These are phyloP conservation scores for Phytopythium montanum DNA, from an alignment of 352 stramenopile genomes.

Conservation along the genomic window DNA sequence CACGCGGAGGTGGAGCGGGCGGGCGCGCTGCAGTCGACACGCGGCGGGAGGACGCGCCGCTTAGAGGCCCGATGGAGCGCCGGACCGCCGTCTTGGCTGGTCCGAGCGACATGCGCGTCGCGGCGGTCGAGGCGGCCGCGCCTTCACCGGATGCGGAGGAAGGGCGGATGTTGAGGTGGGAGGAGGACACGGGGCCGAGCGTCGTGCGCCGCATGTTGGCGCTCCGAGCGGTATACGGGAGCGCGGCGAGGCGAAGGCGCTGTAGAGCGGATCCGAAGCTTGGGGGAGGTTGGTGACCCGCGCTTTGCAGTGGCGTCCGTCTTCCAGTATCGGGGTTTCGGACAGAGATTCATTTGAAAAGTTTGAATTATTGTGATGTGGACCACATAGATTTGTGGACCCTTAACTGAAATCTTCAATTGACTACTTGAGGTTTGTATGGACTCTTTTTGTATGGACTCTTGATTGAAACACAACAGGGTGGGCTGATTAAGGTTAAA, in stretches of 20 bases:
- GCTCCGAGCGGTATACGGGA: neutral
- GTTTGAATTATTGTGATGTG: no score
- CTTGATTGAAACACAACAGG: neutral
- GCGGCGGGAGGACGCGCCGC: slow-evolving; percentile 31
- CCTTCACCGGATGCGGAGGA: slow-evolving; percentile 15
- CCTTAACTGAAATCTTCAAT: neutral
- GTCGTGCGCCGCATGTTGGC: slow-evolving; percentile 76
- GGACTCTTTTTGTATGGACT: no score
- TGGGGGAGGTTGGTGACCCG: neutral
- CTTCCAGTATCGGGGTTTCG: neutral
- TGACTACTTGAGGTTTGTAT: no score
- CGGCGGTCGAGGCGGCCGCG: slow-evolving; percentile 25
- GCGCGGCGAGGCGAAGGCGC: neutral
- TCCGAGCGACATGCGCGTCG: slow-evolving; percentile 54
- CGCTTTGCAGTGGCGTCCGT: neutral
- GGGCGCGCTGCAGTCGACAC: slow-evolving; percentile 32
- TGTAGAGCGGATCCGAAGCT: neutral
- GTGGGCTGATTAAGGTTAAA: neutral
- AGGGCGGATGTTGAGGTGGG: slow-evolving; percentile 72
- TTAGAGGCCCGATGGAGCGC: slow-evolving; percentile 52
- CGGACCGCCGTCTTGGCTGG: slow-evolving; percentile 33
- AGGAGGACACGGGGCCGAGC: slow-evolving; percentile 79
- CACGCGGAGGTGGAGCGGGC: slow-evolving; percentile 20
- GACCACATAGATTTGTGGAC: no score
- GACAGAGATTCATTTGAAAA: neutral